Evolutionary conservation across 23 red algal species (phyloP).

Genomic region (Pyropia yezoensis): DNA sequence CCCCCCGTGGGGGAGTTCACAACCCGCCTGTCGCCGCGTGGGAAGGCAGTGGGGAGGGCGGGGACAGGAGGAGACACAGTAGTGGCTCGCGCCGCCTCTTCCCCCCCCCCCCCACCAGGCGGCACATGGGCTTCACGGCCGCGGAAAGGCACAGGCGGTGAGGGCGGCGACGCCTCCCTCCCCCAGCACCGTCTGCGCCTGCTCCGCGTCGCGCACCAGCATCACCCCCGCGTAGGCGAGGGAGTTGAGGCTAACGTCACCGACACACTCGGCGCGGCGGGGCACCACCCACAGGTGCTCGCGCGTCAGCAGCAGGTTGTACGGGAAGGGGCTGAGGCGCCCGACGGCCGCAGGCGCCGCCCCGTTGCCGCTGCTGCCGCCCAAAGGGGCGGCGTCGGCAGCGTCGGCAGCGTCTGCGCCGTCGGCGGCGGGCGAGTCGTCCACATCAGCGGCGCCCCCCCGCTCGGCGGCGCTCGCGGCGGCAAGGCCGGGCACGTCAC

Average conservation of each 20-base stretch:
- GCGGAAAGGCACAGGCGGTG: conserved; percentile 1
- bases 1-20: no score
- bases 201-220: conserved; percentile 32
- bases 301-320: conserved; percentile 65
- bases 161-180: conserved; percentile 19
- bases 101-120: no score
- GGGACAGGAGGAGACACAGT: no score
- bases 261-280: conserved; percentile 36
- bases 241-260: conserved; percentile 65
- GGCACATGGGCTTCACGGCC: no score
- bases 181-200: conserved; percentile 14
- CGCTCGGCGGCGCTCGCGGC: not conserved
- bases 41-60: no score
- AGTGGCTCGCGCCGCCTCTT: no score
- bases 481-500: not conserved
- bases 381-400: no score
- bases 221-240: conserved; percentile 65
- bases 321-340: conserved; percentile 39
- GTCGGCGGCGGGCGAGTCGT: not conserved
- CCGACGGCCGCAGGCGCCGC: not conserved
- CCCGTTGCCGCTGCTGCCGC: no score
- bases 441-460: not conserved
- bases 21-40: no score
- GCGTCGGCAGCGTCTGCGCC: no score
- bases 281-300: conserved; percentile 81